Base-by-base conservation (phyloP, 805 yeast genomes). In the Saccharomycopsis fermentans region DNA sequence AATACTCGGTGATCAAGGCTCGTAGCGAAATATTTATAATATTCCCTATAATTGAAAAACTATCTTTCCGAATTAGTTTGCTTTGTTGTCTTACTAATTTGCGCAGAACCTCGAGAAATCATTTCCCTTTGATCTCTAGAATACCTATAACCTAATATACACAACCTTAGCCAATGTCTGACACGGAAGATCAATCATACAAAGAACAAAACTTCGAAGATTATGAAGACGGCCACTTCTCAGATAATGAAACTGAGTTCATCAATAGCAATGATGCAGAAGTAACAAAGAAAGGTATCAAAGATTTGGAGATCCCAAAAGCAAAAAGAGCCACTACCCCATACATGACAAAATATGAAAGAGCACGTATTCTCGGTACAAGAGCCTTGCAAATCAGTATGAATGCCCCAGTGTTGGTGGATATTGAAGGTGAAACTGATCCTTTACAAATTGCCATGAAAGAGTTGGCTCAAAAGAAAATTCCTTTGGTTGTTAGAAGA, bases 321-420 rank as follows among this genome's bases (percentile, higher is more conserved):
- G 96, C 89, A 24, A 76, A 87, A 64, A 82, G 99, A 72, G 80
- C 90, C 29, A 94, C 99, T 14, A 94, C 99, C 4, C 99, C 99
- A 57, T 94, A 92, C 71, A 91, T 94, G 98, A 94, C 99, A 59
- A 94, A 95, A 70, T 94, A 94, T 71, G 99, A 94, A 77, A 82
- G 97, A 66, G 99, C 99, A 6, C 83, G 99, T 75, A 90, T 94
- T 62, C 80, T 94, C 67, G 99, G 99, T 29, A 94, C 99, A 11
- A 81, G 99, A 67, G 99, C 99, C 1, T 76, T 94, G 64, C 99
- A 94, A 73, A 92, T 94, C 67, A 90, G 97, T 29, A 87, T 94
- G 88, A 94, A 94, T 70, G 99, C 99, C 1, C 99, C 99, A 1
- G 98, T 94, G 2, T 80, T 94, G 69, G 99, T 94, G 48, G 99